A percentile compares a stretch with the other conserved stretches of the same genome.
phyloP scores from a whole-genome alignment of 495 filamentous ascomycete species.

The Hyaloscypha hepaticicola region DNA sequence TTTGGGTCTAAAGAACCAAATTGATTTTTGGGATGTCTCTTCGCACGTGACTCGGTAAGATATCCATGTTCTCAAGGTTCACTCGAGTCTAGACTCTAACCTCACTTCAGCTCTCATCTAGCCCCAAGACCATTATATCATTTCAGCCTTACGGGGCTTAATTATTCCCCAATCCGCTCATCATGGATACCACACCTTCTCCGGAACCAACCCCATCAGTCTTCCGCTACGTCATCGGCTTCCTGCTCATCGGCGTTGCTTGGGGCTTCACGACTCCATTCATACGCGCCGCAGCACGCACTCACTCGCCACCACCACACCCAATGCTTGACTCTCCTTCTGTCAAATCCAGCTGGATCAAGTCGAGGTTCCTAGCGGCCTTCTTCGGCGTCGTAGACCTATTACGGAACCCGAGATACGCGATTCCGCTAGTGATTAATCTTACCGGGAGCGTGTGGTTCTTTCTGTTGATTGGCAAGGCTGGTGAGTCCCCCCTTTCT shows the following conservation, averaged over 20 bases:
- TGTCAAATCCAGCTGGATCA: constrained; percentile 49
- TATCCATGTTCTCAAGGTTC: not conserved
- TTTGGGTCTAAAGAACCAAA: not conserved
- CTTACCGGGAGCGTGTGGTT: constrained; percentile 97
- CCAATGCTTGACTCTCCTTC: constrained; percentile 42
- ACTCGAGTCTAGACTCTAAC: not conserved
- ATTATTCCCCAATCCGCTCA: not conserved
- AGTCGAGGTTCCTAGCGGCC: constrained; percentile 52
- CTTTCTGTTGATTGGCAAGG: constrained; percentile 89
- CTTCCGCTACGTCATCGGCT: constrained; percentile 80
- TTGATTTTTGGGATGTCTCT: not conserved
- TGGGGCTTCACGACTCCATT: constrained; percentile 79
- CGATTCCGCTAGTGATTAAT: constrained; percentile 82
- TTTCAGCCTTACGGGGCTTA: not conserved
- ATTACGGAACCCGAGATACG: constrained; percentile 77
- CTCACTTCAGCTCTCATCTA: not conserved
- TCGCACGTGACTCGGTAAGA: not conserved
- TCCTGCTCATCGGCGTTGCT: constrained; percentile 86
- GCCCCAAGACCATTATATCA: not conserved
- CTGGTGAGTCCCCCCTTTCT: constrained; percentile 58
- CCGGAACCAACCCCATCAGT: constrained; percentile 46
- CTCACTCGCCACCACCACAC: constrained; percentile 53
- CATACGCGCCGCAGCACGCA: constrained; percentile 65
- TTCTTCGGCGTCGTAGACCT: constrained; percentile 77
- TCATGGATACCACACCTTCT: constrained; percentile 4